Conservation (phyloP, 2,329 filamentous ascomycete species). For the Talaromyces sp. region DNA sequence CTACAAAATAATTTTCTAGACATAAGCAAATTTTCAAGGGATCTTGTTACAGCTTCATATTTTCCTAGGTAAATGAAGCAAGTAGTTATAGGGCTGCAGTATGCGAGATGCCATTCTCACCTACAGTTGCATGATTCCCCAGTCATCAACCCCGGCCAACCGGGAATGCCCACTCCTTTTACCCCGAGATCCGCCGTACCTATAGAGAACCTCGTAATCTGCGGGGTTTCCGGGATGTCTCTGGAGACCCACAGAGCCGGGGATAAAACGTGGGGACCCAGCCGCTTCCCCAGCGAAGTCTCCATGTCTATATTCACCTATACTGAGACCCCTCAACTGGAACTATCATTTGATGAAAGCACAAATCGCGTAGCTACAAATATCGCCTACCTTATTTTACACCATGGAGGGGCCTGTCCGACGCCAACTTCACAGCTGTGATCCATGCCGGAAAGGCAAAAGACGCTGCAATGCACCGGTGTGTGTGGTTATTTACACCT, state of each 20-base stretch:
- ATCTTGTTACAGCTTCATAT: background rate
- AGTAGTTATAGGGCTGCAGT: background rate
- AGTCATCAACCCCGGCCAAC: background rate
- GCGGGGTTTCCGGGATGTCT: background rate
- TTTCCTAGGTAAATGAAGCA: background rate
- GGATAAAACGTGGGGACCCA: background rate
- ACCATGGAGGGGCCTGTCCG: constrained; percentile 2
- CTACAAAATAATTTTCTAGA: background rate
- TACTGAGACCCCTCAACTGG: too few species aligned
- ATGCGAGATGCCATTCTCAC: background rate
- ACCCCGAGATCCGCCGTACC: background rate
- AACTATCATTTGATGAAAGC: too few species aligned
- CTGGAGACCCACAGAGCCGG: background rate
- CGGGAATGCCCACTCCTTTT: background rate
- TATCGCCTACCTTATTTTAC: background rate
- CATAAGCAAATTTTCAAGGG: background rate
- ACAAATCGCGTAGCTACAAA: background rate
- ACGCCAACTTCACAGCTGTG: constrained; percentile 11
- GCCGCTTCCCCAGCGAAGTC: background rate
- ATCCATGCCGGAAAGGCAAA: constrained; percentile 13
- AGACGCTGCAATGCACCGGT: constrained; percentile 10
- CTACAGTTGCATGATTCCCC: background rate
- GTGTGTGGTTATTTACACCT: background rate
- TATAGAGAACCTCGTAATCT: background rate
- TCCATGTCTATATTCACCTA: too few species aligned